These are phyloP conservation scores for Phytophthora capsici DNA, from an alignment of 352 stramenopile species.

Conservation along the genomic window DNA sequence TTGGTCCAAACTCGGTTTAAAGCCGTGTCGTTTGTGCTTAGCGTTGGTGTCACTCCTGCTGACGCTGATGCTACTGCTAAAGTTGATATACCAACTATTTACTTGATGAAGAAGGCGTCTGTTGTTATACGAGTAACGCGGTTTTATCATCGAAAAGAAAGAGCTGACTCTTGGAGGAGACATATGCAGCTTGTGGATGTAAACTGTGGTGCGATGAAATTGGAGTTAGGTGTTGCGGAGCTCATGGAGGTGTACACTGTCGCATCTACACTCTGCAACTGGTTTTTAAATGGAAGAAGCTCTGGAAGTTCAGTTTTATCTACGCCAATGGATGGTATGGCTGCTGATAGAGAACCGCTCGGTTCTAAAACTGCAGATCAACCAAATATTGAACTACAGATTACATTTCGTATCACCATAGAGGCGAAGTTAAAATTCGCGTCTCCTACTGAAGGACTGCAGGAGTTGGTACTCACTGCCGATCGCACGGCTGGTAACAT, in stretches of 20 bases:
- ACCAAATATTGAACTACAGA: constrained; percentile 58
- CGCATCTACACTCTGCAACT: constrained; percentile 29
- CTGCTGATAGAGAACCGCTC: constrained; percentile 16
- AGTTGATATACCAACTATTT: not conserved
- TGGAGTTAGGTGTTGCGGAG: constrained; percentile 51
- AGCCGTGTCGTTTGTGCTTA: constrained; percentile 62
- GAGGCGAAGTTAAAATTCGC: constrained; percentile 51
- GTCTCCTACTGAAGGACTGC: constrained; percentile 42
- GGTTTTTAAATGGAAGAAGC: constrained; percentile 25
- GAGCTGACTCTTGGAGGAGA: constrained; percentile 50
- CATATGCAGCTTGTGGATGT: constrained; percentile 68
- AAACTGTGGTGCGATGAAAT: constrained; percentile 51
- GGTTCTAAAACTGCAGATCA: not conserved
- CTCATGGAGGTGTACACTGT: constrained; percentile 42
- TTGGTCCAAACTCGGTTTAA: constrained; percentile 75
- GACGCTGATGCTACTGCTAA: not conserved
- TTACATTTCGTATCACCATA: constrained; percentile 57
- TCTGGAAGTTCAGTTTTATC: constrained; percentile 13
- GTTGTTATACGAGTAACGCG: constrained; percentile 59
- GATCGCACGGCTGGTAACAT: constrained; percentile 56
- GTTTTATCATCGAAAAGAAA: constrained; percentile 54
- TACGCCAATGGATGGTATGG: constrained; percentile 25
- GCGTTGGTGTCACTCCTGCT: constrained; percentile 33
- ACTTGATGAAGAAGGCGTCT: constrained; percentile 50
- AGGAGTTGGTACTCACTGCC: constrained; percentile 44